Evolutionary conservation across 78 protist species (phyloP).

Genomic region (Polysphondylium violaceum): DNA sequence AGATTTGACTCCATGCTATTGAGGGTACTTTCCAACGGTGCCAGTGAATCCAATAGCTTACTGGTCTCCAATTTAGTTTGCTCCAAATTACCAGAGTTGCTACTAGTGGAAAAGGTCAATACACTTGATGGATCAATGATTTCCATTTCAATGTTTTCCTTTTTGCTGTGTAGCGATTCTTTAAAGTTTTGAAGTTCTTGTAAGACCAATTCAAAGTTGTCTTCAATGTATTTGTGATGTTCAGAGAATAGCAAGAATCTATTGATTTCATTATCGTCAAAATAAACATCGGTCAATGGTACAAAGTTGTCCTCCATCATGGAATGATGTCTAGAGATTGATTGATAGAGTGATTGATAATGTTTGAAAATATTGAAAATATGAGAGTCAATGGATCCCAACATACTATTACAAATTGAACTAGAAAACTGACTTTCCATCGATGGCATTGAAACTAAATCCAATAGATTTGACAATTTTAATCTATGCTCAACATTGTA

Average conservation of each 20-base stretch:
- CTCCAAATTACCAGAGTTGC: not conserved
- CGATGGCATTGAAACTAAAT: constrained; percentile 11
- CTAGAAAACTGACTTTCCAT: constrained; percentile 20
- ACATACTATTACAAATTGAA: not conserved
- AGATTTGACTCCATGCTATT: constrained; percentile 7
- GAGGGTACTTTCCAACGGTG: constrained; percentile 56
- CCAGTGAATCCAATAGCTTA: constrained; percentile 34
- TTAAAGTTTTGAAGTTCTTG: constrained; percentile 5
- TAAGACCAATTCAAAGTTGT: constrained; percentile 17
- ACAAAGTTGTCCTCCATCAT: constrained; percentile 42
- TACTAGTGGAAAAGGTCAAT: not conserved
- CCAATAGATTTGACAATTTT: constrained; percentile 6
- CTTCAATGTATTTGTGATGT: constrained; percentile 9
- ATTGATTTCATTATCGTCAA: constrained; percentile 59
- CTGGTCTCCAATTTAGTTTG: constrained; percentile 2
- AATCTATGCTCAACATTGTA: constrained; percentile 21
- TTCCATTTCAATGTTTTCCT: constrained; percentile 30
- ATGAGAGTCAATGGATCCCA: not conserved
- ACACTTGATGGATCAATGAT: not conserved
- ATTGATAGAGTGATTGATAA: constrained; percentile 41
- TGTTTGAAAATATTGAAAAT: constrained; percentile 29
- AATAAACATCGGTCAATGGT: constrained; percentile 25
- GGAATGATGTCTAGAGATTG: constrained; percentile 40
- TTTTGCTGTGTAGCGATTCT: not conserved
- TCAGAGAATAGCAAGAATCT: constrained; percentile 4